phyloP scores from a whole-genome alignment of 2,329 filamentous ascomycete genomes.

The Microcyclospora tardicrescens region DNA sequence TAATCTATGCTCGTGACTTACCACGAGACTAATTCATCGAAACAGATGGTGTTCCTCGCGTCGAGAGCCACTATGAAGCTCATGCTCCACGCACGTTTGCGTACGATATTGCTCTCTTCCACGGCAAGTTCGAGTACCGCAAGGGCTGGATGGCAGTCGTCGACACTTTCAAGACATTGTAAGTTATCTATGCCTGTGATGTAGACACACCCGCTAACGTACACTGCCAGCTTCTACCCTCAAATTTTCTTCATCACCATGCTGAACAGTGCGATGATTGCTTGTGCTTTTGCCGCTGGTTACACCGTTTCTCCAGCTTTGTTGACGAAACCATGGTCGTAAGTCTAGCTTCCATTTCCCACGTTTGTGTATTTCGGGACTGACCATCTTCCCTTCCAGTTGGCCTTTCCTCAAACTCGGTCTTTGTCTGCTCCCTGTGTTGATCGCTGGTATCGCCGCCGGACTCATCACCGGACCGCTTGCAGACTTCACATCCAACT shows the following conservation, averaged over 20 bases:
- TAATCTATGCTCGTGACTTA: background rate
- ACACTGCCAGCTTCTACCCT: conserved; percentile 13
- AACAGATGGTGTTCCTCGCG: conserved; percentile 9
- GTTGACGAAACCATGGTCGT: conserved; percentile 13
- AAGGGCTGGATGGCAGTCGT: conserved; percentile 16
- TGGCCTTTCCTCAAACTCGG: conserved; percentile 16
- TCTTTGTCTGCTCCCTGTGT: conserved; percentile 14
- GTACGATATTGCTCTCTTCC: conserved; percentile 15
- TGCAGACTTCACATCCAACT: conserved; percentile 17
- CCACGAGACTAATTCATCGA: background rate
- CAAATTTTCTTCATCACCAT: conserved; percentile 22
- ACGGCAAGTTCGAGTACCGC: conserved; percentile 11
- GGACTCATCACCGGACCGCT: conserved; percentile 14
- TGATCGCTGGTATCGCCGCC: conserved; percentile 14
- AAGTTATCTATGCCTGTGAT: background rate
- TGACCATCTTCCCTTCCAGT: background rate
- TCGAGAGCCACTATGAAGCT: conserved; percentile 1
- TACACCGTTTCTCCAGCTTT: conserved; percentile 17
- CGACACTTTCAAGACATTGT: conserved; percentile 19
- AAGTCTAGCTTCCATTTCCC: conserved; percentile 1
- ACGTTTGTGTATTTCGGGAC: no score
- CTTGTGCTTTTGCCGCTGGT: conserved; percentile 14
- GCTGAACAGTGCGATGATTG: conserved; percentile 20
- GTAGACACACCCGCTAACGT: no score
- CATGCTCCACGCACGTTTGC: conserved; percentile 11